Conservation (phyloP, 108 stramenopile species). For the Conticribra weissflogii region DNA sequence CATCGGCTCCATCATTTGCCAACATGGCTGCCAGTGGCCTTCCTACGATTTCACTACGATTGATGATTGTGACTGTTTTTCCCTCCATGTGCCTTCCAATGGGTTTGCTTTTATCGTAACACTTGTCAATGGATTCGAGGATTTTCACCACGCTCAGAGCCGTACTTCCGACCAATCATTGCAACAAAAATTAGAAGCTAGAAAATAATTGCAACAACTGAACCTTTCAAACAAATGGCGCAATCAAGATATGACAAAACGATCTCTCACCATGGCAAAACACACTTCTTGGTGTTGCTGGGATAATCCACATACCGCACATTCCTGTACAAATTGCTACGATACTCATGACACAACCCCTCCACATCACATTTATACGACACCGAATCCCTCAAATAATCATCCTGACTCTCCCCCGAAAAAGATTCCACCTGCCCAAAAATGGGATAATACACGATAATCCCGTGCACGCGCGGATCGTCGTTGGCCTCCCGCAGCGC, state of each 20-base stretch:
- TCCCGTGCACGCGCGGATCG: slow-evolving; percentile 94
- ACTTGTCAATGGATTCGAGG: slow-evolving; percentile 79
- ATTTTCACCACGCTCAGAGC: slow-evolving; percentile 93
- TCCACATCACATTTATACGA: slow-evolving; percentile 94
- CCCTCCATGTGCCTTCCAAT: slow-evolving; percentile 83
- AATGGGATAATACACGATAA: slow-evolving; percentile 98
- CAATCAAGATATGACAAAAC: too few relatives aligned
- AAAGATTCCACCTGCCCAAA: slow-evolving; percentile 95
- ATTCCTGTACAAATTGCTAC: slow-evolving; percentile 94
- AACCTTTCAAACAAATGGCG: too few relatives aligned
- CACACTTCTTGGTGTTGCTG: slow-evolving; percentile 80
- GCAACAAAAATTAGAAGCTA: too few relatives aligned
- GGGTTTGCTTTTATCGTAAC: slow-evolving; percentile 70
- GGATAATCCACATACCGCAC: slow-evolving; percentile 85
- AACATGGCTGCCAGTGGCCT: slow-evolving; percentile 97
- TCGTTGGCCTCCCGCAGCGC: slow-evolving; percentile 90
- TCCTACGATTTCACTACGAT: slow-evolving; percentile 95
- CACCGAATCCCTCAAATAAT: slow-evolving; percentile 95
- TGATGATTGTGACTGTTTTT: slow-evolving; percentile 90
- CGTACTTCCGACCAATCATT: too few relatives aligned
- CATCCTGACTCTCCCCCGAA: slow-evolving; percentile 93
- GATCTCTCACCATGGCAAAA: slow-evolving; percentile 96
- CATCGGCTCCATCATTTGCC: slow-evolving; percentile 95
- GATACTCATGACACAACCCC: slow-evolving; percentile 93
- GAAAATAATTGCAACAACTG: too few relatives aligned